Percentiles rank a stretch among this genome's conserved stretches.
These are phyloP conservation scores for Thalia dealbata DNA, from an alignment of 176 grass and related monocot species.

Conservation along the genomic window DNA sequence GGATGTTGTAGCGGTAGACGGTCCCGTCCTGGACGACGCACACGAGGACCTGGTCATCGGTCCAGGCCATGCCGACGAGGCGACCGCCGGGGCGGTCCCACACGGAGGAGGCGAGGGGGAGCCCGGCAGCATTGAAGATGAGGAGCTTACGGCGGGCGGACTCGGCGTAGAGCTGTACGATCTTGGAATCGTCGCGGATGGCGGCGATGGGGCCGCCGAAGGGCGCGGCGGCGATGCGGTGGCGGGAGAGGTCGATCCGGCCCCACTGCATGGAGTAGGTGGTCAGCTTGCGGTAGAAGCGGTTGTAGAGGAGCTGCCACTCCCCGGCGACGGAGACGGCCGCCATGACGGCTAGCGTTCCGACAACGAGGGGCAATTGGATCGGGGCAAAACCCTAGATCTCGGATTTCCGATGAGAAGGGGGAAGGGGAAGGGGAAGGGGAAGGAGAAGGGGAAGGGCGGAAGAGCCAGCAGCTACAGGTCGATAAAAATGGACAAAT, in stretches of 20 bases:
- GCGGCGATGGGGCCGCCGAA: slow-evolving; percentile 88
- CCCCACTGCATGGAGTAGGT: slow-evolving; percentile 45
- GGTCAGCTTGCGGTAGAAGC: slow-evolving; percentile 67
- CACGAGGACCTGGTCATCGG: slow-evolving; percentile 60
- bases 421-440: neutral
- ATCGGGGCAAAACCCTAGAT: slow-evolving; percentile 2
- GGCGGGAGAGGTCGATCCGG: slow-evolving; percentile 82
- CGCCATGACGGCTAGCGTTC: slow-evolving; percentile 41
- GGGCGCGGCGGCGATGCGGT: slow-evolving; percentile 57
- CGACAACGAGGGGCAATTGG: neutral
- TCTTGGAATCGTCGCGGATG: slow-evolving; percentile 94
- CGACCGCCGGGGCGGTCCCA: slow-evolving; percentile 70
- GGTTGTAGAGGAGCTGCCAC: slow-evolving; percentile 87
- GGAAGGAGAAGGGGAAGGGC: neutral
- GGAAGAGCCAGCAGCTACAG: neutral
- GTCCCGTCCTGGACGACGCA: slow-evolving; percentile 78
- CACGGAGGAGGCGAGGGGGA: slow-evolving; percentile 48
- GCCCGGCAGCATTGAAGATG: slow-evolving; percentile 65
- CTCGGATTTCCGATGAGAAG: neutral
- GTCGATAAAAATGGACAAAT: neutral
- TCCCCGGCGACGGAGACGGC: slow-evolving; percentile 84
- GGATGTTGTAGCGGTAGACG: slow-evolving; percentile 63
- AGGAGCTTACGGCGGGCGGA: slow-evolving; percentile 83
- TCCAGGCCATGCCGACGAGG: slow-evolving; percentile 74
- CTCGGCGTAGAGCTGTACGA: slow-evolving; percentile 87